Base-by-base conservation (phyloP, 768 basidiomycete genomes). In the Kwoniella botswanensis region DNA sequence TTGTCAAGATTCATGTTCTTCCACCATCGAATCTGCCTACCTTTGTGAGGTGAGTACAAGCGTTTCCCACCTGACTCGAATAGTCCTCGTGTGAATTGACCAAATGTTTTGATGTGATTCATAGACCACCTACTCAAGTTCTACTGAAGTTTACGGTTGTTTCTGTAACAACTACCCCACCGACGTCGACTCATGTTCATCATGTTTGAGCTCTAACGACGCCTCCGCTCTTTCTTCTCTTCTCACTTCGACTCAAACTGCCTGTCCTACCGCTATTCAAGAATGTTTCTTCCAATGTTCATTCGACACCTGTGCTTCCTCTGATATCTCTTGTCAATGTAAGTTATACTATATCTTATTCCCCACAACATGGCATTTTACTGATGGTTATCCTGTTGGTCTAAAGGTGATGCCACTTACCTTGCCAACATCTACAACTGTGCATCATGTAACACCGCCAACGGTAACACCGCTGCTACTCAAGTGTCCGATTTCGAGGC, bases 271-370 rank as follows among this genome's bases (percentile, higher is more conserved):
- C 9, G 74, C 70, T 63, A 18, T 35, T 42, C 43, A 81, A 68
- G 54, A 70, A 22, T 84, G 83, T 65, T 74, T 74, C 73, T 82
- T 82, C 73, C 64, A 61, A 17, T 84, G 82, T 63, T 69, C 68
- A 4, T 80, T 82, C 68, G 72, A 78, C 72, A 79, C 80, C 53
- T 82, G 80, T 65, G 62, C 44, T 6, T 60, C 74, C 13, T 63
- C 72, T 29, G 83, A 82, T 71, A 67, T 82, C 66, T 74, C 67
- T 43, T 84, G 83, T 70, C 83, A 84, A 71, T 84, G 83, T 76
- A 59, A 71, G 63, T 73, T 22, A 44, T 35, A 12, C 41, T 29
- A 50, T 13, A 29, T 35, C 18, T 15, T 35, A 9, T 11, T 26
- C 18, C 4, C 17, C n/a, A 35, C 35, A 6, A 35, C 35, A 35